phyloP scores from a whole-genome alignment of 148 eudicot species.

The Cornus controversa region DNA sequence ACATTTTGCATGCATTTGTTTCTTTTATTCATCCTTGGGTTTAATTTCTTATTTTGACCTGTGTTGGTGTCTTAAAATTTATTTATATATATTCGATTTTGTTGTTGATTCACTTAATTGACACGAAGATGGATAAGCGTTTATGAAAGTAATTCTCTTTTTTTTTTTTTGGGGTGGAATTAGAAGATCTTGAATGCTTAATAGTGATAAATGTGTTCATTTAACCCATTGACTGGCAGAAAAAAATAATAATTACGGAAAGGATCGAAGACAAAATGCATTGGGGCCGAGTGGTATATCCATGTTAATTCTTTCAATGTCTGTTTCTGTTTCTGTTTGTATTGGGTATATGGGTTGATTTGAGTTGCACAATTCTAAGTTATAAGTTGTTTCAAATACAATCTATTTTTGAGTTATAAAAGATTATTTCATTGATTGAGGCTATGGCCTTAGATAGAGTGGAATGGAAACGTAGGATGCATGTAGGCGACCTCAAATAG shows the following conservation, averaged over 20 bases:
- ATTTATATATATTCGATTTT: no score
- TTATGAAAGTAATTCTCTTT: no score
- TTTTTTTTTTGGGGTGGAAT: not conserved
- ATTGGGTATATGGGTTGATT: no score
- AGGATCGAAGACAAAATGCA: no score
- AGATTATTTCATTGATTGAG: not conserved
- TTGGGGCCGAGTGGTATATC: no score
- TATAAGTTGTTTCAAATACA: not conserved
- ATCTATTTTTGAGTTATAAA: not conserved
- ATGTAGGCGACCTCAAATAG: no score
- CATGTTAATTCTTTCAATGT: no score
- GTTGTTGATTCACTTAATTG: not conserved
- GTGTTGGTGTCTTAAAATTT: not conserved
- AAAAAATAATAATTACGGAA: no score
- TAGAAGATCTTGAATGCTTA: not conserved
- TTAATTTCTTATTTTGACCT: not conserved
- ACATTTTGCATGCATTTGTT: not conserved
- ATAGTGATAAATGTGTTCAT: not conserved
- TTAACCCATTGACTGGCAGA: not conserved
- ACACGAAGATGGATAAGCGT: not conserved
- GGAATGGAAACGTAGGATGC: no score
- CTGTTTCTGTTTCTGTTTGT: no score
- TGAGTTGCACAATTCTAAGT: not conserved
- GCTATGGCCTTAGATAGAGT: no score
- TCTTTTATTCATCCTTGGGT: not conserved